These are phyloP conservation scores for Arthrobotrys megalospora DNA, from an alignment of 2,329 filamentous ascomycete species.

Conservation along the genomic window DNA sequence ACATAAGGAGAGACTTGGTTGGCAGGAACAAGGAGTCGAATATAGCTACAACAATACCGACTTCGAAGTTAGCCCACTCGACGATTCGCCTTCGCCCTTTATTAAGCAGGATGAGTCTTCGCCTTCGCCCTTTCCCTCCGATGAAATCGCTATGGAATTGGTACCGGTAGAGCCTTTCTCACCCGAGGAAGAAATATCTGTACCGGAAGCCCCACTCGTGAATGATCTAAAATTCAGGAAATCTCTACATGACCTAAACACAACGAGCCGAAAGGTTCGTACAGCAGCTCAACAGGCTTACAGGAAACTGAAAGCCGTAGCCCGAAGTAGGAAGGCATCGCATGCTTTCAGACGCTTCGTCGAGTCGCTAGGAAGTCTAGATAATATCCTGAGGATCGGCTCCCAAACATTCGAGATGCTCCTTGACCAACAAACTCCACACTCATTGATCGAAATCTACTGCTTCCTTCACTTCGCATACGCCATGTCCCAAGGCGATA, in stretches of 20 bases:
- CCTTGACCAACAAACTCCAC: slow-evolving; percentile 52
- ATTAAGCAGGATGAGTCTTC: slow-evolving; percentile 45
- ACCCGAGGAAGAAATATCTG: slow-evolving; percentile 5
- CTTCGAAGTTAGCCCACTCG: neutral
- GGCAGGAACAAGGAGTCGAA: slow-evolving; percentile 27
- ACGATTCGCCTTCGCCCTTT: slow-evolving; percentile 29
- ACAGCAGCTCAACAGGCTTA: slow-evolving; percentile 51
- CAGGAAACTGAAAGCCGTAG: slow-evolving; percentile 53
- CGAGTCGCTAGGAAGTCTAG: slow-evolving; percentile 46
- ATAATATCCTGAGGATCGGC: slow-evolving; percentile 52
- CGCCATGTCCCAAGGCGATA: slow-evolving; percentile 59
- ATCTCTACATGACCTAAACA: slow-evolving; percentile 38
- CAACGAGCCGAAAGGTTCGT: slow-evolving; percentile 48
- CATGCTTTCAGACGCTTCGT: slow-evolving; percentile 51
- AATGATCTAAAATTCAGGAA: slow-evolving; percentile 37
- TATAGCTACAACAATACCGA: neutral
- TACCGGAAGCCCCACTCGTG: slow-evolving; percentile 6
- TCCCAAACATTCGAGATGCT: slow-evolving; percentile 58
- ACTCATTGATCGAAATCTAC: slow-evolving; percentile 58
- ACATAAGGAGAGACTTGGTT: slow-evolving; percentile 9
- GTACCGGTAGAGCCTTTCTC: neutral
- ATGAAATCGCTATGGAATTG: slow-evolving; percentile 19
- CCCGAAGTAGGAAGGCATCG: slow-evolving; percentile 44
- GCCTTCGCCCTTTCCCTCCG: slow-evolving; percentile 13
- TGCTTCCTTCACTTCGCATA: slow-evolving; percentile 60